phyloP scores from a whole-genome alignment of 2,329 filamentous ascomycete species.

The Fusarium palustre region DNA sequence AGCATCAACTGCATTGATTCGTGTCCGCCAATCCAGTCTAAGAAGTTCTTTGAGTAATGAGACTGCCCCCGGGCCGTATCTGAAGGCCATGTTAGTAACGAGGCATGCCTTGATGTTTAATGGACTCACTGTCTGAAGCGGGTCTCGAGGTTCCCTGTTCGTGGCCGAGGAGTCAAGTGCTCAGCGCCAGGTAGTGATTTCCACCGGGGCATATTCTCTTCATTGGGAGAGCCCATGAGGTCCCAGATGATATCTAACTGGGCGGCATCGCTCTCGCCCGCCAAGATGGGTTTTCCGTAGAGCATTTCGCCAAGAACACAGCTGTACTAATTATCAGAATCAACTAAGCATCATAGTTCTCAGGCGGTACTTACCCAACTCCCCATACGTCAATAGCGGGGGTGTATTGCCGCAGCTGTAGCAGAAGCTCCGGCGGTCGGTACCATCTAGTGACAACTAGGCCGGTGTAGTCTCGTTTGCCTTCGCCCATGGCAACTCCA shows the following conservation, averaged over 20 bases:
- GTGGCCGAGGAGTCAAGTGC: conserved; percentile 71
- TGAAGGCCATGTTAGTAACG: conserved; percentile 49
- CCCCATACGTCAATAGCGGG: conserved; percentile 99
- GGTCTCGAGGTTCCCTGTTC: conserved; percentile 74
- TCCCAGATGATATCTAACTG: conserved; percentile 96
- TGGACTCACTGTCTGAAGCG: conserved; percentile 78
- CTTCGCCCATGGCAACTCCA: conserved; percentile 84
- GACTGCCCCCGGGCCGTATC: conserved; percentile 77
- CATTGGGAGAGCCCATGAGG: conserved; percentile 88
- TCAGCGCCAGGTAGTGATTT: conserved; percentile 84
- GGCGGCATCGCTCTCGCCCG: conserved; percentile 87
- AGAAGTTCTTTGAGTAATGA: conserved; percentile 85
- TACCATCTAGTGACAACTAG: conserved; percentile 98
- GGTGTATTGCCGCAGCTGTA: conserved; percentile 92
- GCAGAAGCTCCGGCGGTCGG: conserved; percentile 88
- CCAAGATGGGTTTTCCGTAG: conserved; percentile 89
- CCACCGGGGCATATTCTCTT: conserved; percentile 95
- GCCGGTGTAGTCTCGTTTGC: conserved; percentile 92
- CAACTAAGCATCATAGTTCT: not conserved
- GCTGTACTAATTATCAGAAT: conserved; percentile 58
- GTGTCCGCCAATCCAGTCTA: conserved; percentile 86
- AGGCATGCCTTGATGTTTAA: not conserved
- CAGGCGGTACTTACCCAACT: conserved; percentile 75
- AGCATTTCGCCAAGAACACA: conserved; percentile 99
- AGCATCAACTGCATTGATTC: conserved; percentile 94